A percentile compares a stretch with the other conserved stretches of the same genome.
phyloP scores from a whole-genome alignment of 805 yeast species.

The Saturnispora quitensis region DNA sequence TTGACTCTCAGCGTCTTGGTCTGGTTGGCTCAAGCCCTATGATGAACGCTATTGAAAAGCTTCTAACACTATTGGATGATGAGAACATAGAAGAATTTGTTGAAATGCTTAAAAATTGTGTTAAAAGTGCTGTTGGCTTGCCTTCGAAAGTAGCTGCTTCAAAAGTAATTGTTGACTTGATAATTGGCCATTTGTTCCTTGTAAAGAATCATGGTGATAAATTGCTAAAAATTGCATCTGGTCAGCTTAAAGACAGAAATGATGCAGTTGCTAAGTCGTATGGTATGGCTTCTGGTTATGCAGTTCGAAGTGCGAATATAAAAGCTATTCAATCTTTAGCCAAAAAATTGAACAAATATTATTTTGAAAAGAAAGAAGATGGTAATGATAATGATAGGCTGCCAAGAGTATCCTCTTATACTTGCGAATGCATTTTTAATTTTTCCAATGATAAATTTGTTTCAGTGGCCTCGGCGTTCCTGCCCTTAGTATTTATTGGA shows the following conservation, averaged over 20 bases:
- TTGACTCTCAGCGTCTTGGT: slow-evolving; percentile 70
- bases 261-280: slow-evolving; percentile 64
- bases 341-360: slow-evolving; percentile 39
- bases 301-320: slow-evolving; percentile 52
- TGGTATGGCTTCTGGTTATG: slow-evolving; percentile 73
- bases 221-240: slow-evolving; percentile 47
- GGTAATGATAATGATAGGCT: slow-evolving; percentile 29
- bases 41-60: slow-evolving; percentile 73
- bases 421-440: slow-evolving; percentile 56
- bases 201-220: slow-evolving; percentile 47
- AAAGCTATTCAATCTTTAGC: slow-evolving; percentile 48
- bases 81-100: slow-evolving; percentile 41
- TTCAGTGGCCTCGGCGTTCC: slow-evolving; percentile 48
- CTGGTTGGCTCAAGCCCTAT: slow-evolving; percentile 76
- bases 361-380: slow-evolving; percentile 37
- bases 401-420: slow-evolving; percentile 47
- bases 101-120: slow-evolving; percentile 41
- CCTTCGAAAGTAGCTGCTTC: slow-evolving; percentile 89
- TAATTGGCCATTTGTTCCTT: slow-evolving; percentile 43
- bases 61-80: slow-evolving; percentile 51
- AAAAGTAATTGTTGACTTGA: slow-evolving; percentile 55
- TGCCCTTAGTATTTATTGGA: slow-evolving; percentile 77
- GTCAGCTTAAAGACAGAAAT: slow-evolving; percentile 62
- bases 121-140: slow-evolving; percentile 69
- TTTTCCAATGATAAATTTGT: slow-evolving; percentile 63